Evolutionary conservation across 2,329 filamentous ascomycete genomes (phyloP).

Genomic region (Lasiodiplodia theobromae): DNA sequence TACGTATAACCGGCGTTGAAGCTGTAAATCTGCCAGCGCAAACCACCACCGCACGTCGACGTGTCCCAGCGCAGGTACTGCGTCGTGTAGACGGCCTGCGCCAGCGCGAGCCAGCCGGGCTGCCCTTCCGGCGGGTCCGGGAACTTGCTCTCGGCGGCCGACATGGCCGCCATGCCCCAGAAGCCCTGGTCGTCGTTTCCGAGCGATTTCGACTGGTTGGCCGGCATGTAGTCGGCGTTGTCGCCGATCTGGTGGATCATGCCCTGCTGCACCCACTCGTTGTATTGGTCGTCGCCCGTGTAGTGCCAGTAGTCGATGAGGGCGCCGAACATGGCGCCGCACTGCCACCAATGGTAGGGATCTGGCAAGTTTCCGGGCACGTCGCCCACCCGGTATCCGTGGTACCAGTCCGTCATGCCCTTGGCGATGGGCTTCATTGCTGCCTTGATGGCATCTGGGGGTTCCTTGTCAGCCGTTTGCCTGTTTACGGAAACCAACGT

Average conservation of each 20-base stretch:
- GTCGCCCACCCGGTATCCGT: constrained; percentile 62
- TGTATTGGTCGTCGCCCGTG: constrained; percentile 34
- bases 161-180: constrained; percentile 82
- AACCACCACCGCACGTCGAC: constrained; percentile 45
- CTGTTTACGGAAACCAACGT: too few relatives aligned
- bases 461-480: neutral
- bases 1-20: constrained; percentile 60
- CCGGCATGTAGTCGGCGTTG: constrained; percentile 49
- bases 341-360: constrained; percentile 38
- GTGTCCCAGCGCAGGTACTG: constrained; percentile 48
- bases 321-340: constrained; percentile 33
- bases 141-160: constrained; percentile 78
- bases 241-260: constrained; percentile 39
- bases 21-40: constrained; percentile 44
- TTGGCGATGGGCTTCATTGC: constrained; percentile 60
- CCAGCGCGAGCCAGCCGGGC: constrained; percentile 35
- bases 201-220: constrained; percentile 40
- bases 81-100: constrained; percentile 49
- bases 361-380: constrained; percentile 58
- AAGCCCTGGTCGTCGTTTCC: constrained; percentile 72
- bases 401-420: constrained; percentile 65
- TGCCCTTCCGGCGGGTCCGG: constrained; percentile 65
- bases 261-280: constrained; percentile 31
- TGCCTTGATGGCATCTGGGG: constrained; percentile 65
- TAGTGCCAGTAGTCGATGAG: constrained; percentile 34